These are phyloP conservation scores for Myochromella boudieri DNA, from an alignment of 768 basidiomycete species.

Conservation along the genomic window DNA sequence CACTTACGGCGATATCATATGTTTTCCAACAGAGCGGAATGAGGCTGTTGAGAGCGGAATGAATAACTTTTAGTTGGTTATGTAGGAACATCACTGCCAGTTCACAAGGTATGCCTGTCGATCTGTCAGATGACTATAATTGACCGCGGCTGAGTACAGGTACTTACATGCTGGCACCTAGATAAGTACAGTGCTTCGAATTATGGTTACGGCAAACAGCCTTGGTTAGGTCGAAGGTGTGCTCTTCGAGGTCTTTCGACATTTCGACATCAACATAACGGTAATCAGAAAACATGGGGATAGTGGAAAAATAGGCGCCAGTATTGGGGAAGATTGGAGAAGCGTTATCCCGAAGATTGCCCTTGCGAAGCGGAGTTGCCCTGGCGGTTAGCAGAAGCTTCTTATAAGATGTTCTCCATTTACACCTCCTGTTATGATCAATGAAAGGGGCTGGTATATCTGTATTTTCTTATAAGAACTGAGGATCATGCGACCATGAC, in stretches of 20 bases:
- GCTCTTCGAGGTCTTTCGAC: too few relatives aligned
- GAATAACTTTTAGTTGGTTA: background rate
- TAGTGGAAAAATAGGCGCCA: too few relatives aligned
- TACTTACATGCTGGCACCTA: too few relatives aligned
- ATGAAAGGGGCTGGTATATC: slow-evolving; percentile 5
- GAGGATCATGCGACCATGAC: slow-evolving; percentile 8
- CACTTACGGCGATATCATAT: too few relatives aligned
- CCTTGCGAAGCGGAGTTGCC: background rate
- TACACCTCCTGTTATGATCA: slow-evolving; percentile 2
- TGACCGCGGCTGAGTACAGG: background rate
- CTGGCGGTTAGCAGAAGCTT: slow-evolving; percentile 1
- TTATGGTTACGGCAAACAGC: too few relatives aligned
- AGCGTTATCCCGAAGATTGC: slow-evolving; percentile 2
- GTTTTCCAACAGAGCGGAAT: background rate
- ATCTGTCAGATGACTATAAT: slow-evolving; percentile 12
- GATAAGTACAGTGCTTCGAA: too few relatives aligned
- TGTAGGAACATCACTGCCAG: background rate
- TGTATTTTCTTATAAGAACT: background rate
- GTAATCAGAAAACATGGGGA: background rate
- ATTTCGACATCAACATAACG: background rate
- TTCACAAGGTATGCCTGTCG: slow-evolving; percentile 7
- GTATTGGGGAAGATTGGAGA: background rate
- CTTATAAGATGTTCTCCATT: background rate
- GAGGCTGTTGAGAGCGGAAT: background rate
- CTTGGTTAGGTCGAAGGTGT: too few relatives aligned